Evolutionary conservation across 768 basidiomycete genomes (phyloP).

Genomic region (Tricholoma saponaceum): DNA sequence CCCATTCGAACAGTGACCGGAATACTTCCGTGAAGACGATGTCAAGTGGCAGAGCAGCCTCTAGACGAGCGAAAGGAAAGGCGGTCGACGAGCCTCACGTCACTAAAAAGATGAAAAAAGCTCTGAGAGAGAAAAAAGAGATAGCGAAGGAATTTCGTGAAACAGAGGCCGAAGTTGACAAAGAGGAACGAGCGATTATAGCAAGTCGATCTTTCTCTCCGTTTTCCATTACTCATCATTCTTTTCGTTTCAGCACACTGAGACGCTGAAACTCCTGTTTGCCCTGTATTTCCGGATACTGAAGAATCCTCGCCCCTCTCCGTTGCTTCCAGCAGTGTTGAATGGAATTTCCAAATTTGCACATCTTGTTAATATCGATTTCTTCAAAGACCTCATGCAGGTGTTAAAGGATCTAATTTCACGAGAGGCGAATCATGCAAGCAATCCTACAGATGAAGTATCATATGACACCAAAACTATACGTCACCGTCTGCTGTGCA

Average conservation of each 20-base stretch:
- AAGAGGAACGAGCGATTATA: slow-evolving; percentile 78
- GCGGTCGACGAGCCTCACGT: slow-evolving; percentile 64
- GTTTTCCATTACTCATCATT: neutral
- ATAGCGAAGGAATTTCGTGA: slow-evolving; percentile 91
- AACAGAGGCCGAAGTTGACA: slow-evolving; percentile 91
- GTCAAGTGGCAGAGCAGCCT: slow-evolving; percentile 41
- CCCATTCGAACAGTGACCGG: slow-evolving; percentile 62
- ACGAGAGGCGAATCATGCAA: slow-evolving; percentile 36
- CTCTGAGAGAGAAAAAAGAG: slow-evolving; percentile 80
- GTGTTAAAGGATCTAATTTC: slow-evolving; percentile 76
- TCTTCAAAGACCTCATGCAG: slow-evolving; percentile 92
- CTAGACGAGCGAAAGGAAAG: slow-evolving; percentile 52
- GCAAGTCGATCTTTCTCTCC: slow-evolving; percentile 39
- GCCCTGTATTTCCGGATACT: slow-evolving; percentile 95
- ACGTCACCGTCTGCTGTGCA: slow-evolving; percentile 71
- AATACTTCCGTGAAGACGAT: slow-evolving; percentile 29
- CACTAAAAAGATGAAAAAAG: slow-evolving; percentile 90
- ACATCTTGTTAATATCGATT: slow-evolving; percentile 96
- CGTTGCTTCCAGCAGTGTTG: slow-evolving; percentile 81
- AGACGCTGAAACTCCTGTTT: slow-evolving; percentile 96
- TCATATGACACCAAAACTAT: slow-evolving; percentile 35
- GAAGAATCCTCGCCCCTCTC: slow-evolving; percentile 76
- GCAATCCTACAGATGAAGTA: slow-evolving; percentile 21
- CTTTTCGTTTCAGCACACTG: slow-evolving; percentile 71
- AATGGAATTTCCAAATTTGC: slow-evolving; percentile 92